These are phyloP conservation scores for Trametes sanguinea DNA, from an alignment of 768 basidiomycete species.

Conservation along the genomic window DNA sequence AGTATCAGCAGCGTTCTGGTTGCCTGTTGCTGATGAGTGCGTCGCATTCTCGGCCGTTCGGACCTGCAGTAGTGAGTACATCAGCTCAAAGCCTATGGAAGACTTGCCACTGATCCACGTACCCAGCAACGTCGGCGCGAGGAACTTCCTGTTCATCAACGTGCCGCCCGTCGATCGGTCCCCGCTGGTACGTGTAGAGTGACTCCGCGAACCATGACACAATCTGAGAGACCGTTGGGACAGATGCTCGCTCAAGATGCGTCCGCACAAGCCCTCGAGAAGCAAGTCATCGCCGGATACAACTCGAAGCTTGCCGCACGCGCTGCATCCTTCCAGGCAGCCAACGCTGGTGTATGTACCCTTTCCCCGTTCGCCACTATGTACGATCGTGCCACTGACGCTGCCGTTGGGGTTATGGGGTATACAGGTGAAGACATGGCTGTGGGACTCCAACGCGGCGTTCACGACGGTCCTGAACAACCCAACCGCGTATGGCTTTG, in stretches of 20 bases:
- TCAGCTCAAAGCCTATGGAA: too few relatives aligned
- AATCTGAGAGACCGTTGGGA: background rate
- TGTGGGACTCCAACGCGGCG: constrained; percentile 52
- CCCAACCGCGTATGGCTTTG: constrained; percentile 55
- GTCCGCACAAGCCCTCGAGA: constrained; percentile 42
- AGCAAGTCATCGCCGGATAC: constrained; percentile 50
- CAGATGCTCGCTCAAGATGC: constrained; percentile 52
- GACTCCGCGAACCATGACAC: background rate
- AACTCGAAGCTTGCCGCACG: constrained; percentile 50
- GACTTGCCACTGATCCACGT: too few relatives aligned
- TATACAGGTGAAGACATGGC: constrained; percentile 46
- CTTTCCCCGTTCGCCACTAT: background rate
- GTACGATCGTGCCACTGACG: background rate
- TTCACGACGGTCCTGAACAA: constrained; percentile 52
- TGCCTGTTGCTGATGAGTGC: too few relatives aligned
- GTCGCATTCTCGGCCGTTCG: too few relatives aligned
- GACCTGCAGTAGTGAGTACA: constrained; percentile 3
- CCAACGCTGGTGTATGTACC: constrained; percentile 48
- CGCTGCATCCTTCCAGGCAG: constrained; percentile 43
- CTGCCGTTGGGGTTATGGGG: too few relatives aligned
- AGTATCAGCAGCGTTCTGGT: too few relatives aligned
- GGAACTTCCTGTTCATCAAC: constrained; percentile 64
- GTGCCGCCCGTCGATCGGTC: constrained; percentile 62
- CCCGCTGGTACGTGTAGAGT: constrained; percentile 52
- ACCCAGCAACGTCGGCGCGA: constrained; percentile 54